A percentile compares a stretch with the other conserved stretches of the same genome.
Evolutionary conservation across 345 rosid genomes (phyloP).

Genomic region (Capsella bursapastoris): DNA sequence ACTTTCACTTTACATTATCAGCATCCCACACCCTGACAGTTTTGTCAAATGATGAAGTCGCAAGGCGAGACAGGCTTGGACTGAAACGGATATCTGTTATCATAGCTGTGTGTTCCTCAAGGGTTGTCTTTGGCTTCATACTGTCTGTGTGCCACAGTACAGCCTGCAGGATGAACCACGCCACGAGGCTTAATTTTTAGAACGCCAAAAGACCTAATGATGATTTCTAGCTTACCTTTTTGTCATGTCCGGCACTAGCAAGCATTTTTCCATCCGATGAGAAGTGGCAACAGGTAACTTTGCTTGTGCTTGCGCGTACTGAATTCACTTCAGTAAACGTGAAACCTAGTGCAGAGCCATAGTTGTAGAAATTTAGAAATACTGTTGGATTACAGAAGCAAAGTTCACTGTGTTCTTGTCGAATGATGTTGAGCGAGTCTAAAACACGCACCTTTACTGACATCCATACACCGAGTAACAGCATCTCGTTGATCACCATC

Average conservation of each 20-base stretch:
- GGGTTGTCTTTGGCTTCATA: conserved; percentile 72
- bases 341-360: conserved; percentile 56
- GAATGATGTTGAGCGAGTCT: conserved; percentile 11
- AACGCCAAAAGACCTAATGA: conserved; percentile 7
- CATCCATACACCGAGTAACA: conserved; percentile 84
- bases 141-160: conserved; percentile 80
- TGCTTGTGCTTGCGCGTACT: conserved; percentile 78
- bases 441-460: conserved; percentile 52
- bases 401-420: conserved; percentile 12
- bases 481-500: conserved; percentile 84
- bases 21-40: conserved; percentile 99
- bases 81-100: conserved; percentile 97
- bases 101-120: conserved; percentile 79
- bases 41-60: conserved; percentile 96
- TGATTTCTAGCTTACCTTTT: conserved; percentile 58
- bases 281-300: conserved; percentile 88
- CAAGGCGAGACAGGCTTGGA: conserved; percentile 86
- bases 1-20: conserved; percentile 69
- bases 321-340: conserved; percentile 71
- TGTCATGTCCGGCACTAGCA: conserved; percentile 98
- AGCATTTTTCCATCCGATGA: conserved; percentile 96
- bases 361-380: conserved; percentile 25
- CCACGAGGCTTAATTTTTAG: conserved; percentile 31
- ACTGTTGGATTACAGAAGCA: conserved; percentile 22
- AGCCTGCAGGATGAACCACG: conserved; percentile 59